Percentiles rank a stretch among this genome's conserved stretches.
These are phyloP conservation scores for Nothomitra cinnamomea DNA, from an alignment of 2,329 filamentous ascomycete species.

Conservation along the genomic window DNA sequence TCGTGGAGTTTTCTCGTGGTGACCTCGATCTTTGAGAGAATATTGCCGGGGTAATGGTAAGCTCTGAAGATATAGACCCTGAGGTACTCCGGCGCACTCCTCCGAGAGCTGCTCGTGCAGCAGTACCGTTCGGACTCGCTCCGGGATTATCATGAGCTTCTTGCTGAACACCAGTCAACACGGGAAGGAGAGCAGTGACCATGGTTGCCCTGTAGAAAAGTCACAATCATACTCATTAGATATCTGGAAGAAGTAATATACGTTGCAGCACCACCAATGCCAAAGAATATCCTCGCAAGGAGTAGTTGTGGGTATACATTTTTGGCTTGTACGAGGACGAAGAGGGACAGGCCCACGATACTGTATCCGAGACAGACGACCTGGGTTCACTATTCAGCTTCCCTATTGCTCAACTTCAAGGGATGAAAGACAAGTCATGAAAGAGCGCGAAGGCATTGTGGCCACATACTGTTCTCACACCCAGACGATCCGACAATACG, in stretches of 20 bases:
- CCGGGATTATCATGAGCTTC: conserved; percentile 13
- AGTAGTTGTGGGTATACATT: conserved; percentile 83
- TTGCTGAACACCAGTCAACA: conserved; percentile 29
- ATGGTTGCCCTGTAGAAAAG: conserved; percentile 47
- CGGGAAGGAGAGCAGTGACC: conserved; percentile 88
- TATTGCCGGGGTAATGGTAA: conserved; percentile 38
- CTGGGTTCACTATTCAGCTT: conserved; percentile 27
- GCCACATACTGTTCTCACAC: conserved; percentile 38
- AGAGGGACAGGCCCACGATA: conserved; percentile 61
- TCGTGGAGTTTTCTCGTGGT: background rate
- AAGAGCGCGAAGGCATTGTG: background rate
- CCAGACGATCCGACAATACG: conserved; percentile 56
- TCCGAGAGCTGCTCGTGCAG: conserved; percentile 16
- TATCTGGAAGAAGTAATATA: conserved; percentile 18
- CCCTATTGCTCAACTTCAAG: background rate
- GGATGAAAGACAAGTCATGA: background rate
- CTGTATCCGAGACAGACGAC: conserved; percentile 45
- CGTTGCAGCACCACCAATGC: conserved; percentile 78
- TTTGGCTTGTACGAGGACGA: conserved; percentile 66
- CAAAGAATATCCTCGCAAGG: conserved; percentile 72
- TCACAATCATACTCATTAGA: background rate
- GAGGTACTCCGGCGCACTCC: conserved; percentile 26
- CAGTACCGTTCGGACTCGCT: conserved; percentile 14
- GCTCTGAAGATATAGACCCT: conserved; percentile 39
- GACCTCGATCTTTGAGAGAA: conserved; percentile 15